Conservation (phyloP, 2,329 filamentous ascomycete genomes). For the Trichoderma guizhouense region DNA sequence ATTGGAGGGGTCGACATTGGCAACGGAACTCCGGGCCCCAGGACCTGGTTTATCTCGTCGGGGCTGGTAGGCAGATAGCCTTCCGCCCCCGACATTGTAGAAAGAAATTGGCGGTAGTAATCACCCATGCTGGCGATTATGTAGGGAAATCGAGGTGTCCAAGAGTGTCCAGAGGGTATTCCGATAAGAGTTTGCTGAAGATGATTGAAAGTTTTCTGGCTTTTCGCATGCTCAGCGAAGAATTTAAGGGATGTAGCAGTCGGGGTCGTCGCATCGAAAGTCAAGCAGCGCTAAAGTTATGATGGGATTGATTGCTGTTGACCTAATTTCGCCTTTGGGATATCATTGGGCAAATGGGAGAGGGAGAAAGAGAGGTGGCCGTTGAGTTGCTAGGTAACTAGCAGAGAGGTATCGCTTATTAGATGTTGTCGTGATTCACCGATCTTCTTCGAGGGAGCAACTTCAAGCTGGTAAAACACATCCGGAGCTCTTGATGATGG, state of each 20-base stretch:
- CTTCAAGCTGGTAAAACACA: background rate
- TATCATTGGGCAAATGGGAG: background rate
- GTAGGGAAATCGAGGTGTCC: conserved; percentile 12
- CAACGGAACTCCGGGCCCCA: conserved; percentile 33
- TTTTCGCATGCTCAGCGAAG: conserved; percentile 15
- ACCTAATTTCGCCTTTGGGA: background rate
- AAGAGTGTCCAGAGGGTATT: background rate
- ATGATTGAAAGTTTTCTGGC: background rate
- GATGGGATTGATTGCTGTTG: background rate
- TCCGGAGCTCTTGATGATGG: background rate
- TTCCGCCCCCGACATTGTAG: conserved; percentile 48
- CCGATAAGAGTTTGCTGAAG: background rate
- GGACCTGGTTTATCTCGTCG: conserved; percentile 39
- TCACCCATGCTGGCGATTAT: conserved; percentile 45
- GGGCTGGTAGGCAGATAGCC: conserved; percentile 37
- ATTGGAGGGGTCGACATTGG: conserved; percentile 32
- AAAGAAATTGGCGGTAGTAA: conserved; percentile 55
- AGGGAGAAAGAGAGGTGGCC: background rate
- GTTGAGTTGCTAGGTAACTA: background rate
- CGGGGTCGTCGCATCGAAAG: conserved; percentile 15
- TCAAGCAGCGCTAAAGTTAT: background rate
- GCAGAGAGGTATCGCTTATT: background rate
- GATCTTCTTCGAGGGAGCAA: background rate
- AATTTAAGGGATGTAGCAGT: background rate
- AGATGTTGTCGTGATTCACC: background rate